Base-by-base conservation (phyloP, 805 yeast species). In the Candida germanica region DNA sequence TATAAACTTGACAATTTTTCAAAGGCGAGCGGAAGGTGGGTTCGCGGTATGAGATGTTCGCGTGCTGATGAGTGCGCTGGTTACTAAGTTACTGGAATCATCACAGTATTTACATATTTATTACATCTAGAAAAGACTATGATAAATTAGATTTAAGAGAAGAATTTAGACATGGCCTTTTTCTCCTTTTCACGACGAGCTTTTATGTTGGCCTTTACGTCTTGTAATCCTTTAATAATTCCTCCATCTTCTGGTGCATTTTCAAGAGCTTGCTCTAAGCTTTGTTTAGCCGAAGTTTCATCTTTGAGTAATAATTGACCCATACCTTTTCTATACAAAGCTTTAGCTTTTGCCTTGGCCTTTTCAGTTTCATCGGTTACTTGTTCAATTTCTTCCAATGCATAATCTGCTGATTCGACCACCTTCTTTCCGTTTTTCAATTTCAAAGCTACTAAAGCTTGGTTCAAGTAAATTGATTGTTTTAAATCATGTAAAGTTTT, bases 311-410 rank as follows among this genome's bases (percentile, higher is more conserved):
- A 60, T 41, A 77, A 59, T 50, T 79, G 73, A 1, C 93, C 96
- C 53, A 74, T 65, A 24, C 94, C 96, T 58, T 91, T 80, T 58
- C 98, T 80, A 67, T 80, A 89, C 29, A 77, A 64, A 0, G 96
- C 97, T 66, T 89, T 89, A 12, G 95, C 87, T 56, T 74, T 75
- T 15, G 87, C 79, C 43, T 79, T 75, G 8, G 10, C 15, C 17
- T 22, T 27, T 12, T 34, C 37, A 2, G 6, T 21, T 26, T 75
- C 83, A 37, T 75, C 83, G 37, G 77, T 85, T 4, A 79, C 64
- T 2, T 59, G 61, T 24, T 76, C 82, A 17, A 71, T 73, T 35
- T 75, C 83, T 35, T 75, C 83, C 25, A 86, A 63, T 1, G 86
- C 96, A 19, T 76, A 77, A 1, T 79, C 66, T 3, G 95, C 73